Conservation (phyloP, 1,284 basidiomycete species). For the Tylopilus orsonianus region DNA sequence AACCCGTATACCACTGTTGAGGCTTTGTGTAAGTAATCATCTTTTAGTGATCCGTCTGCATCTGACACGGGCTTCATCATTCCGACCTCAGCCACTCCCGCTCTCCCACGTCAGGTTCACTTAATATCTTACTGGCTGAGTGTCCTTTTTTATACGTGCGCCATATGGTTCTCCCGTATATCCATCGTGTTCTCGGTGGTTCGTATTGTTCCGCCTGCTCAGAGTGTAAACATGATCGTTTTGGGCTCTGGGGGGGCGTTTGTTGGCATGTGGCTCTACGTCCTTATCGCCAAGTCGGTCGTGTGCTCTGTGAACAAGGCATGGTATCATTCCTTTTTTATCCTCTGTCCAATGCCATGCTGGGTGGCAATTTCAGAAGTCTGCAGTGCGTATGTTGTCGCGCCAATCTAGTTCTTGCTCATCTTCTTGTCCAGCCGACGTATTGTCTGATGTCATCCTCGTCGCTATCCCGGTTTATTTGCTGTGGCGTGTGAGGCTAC, state of each 20-base stretch:
- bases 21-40: conserved; percentile 15
- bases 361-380: conserved; percentile 28
- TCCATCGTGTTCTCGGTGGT: conserved; percentile 31
- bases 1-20: conserved; percentile 8
- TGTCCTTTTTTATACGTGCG: conserved; percentile 25
- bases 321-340: conserved; percentile 17
- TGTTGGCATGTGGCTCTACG: conserved; percentile 22
- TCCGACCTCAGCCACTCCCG: conserved; percentile 7
- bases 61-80: not conserved
- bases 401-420: not conserved
- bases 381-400: conserved; percentile 17
- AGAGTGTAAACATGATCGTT: not conserved
- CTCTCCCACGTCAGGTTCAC: conserved; percentile 20
- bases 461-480: conserved; percentile 25
- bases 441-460: conserved; percentile 26
- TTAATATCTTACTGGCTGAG: conserved; percentile 22
- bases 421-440: conserved; percentile 20
- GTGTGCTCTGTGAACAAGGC: conserved; percentile 16
- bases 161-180: conserved; percentile 32
- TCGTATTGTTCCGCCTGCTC: conserved; percentile 27
- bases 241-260: conserved; percentile 10
- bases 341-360: conserved; percentile 18
- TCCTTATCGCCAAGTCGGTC: conserved; percentile 20
- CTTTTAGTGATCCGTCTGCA: not conserved
- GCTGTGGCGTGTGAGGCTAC: conserved; percentile 29